These are phyloP conservation scores for Ustilago vetiveriae DNA, from an alignment of 1,284 basidiomycete genomes.

Conservation along the genomic window DNA sequence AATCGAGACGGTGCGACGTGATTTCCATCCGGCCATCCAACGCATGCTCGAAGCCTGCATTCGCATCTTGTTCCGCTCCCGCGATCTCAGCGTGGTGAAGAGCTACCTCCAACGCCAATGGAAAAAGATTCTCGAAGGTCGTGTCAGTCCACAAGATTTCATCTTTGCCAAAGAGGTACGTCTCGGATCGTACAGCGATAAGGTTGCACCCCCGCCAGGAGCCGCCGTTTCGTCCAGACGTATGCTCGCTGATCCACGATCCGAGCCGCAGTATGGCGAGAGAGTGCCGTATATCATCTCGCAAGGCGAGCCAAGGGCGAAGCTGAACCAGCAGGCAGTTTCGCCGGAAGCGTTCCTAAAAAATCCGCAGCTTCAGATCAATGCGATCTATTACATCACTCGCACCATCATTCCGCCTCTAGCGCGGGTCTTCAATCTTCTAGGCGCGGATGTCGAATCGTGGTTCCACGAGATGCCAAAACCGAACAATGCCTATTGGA, in stretches of 20 bases:
- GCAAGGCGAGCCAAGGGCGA: constrained; percentile 75
- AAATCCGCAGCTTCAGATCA: constrained; percentile 77
- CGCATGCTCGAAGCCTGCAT: constrained; percentile 64
- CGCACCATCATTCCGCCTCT: constrained; percentile 87
- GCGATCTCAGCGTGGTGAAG: constrained; percentile 88
- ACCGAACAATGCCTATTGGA: constrained; percentile 38
- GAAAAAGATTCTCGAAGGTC: constrained; percentile 83
- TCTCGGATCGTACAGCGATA: constrained; percentile 79
- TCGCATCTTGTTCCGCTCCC: constrained; percentile 79
- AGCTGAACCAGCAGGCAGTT: constrained; percentile 83
- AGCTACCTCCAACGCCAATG: constrained; percentile 86
- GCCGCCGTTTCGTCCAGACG: constrained; percentile 83
- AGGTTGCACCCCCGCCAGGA: constrained; percentile 86
- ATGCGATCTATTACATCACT: constrained; percentile 89
- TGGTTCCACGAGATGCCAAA: constrained; percentile 91
- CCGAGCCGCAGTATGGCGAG: constrained; percentile 90
- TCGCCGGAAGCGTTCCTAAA: constrained; percentile 81
- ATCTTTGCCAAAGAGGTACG: constrained; percentile 93
- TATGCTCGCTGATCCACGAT: constrained; percentile 78
- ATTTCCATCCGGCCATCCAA: constrained; percentile 69
- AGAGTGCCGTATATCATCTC: constrained; percentile 89
- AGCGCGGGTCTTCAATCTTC: constrained; percentile 87
- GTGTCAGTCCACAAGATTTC: constrained; percentile 86
- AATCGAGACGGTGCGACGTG: constrained; percentile 93
- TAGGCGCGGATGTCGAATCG: constrained; percentile 84